Conservation (phyloP, 2,329 filamentous ascomycete species). For the Epichloe coenophiala region DNA sequence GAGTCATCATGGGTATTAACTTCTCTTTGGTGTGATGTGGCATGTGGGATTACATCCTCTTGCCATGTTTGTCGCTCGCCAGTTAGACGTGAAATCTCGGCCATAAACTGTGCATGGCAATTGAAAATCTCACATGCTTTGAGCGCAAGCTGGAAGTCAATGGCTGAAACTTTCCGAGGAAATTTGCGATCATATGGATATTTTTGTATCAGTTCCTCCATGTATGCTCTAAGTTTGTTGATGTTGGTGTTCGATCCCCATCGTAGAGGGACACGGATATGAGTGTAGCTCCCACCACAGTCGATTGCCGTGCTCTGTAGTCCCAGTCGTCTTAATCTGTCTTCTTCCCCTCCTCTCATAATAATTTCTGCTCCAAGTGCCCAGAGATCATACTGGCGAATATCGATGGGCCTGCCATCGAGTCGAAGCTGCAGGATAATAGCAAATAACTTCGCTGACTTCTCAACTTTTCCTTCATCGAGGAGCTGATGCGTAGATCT, state of each 20-base stretch:
- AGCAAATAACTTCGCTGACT: slow-evolving; percentile 63
- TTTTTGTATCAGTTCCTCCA: slow-evolving; percentile 64
- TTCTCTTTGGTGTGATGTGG: not conserved
- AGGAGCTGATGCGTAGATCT: slow-evolving; percentile 62
- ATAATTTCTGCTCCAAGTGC: slow-evolving; percentile 74
- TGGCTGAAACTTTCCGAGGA: slow-evolving; percentile 45
- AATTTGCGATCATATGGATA: slow-evolving; percentile 54
- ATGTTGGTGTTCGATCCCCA: slow-evolving; percentile 35
- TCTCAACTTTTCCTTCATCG: slow-evolving; percentile 52
- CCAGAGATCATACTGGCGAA: slow-evolving; percentile 61
- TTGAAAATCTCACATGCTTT: slow-evolving; percentile 72
- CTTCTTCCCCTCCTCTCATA: slow-evolving; percentile 42
- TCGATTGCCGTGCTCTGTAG: not conserved
- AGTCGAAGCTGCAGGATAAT: slow-evolving; percentile 49
- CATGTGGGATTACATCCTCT: slow-evolving; percentile 3
- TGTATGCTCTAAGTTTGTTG: slow-evolving; percentile 43
- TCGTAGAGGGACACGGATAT: slow-evolving; percentile 6
- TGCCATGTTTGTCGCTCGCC: slow-evolving; percentile 2
- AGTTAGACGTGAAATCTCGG: slow-evolving; percentile 26
- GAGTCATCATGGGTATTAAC: not conserved
- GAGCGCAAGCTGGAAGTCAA: slow-evolving; percentile 72
- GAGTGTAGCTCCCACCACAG: not conserved
- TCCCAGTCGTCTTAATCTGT: not conserved
- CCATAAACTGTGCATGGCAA: slow-evolving; percentile 45
- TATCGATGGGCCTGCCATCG: slow-evolving; percentile 39